Evolutionary conservation across 768 basidiomycete species (phyloP), one percentile per base, ranked within the genome.

Genomic region (Auricularia sp.): DNA sequence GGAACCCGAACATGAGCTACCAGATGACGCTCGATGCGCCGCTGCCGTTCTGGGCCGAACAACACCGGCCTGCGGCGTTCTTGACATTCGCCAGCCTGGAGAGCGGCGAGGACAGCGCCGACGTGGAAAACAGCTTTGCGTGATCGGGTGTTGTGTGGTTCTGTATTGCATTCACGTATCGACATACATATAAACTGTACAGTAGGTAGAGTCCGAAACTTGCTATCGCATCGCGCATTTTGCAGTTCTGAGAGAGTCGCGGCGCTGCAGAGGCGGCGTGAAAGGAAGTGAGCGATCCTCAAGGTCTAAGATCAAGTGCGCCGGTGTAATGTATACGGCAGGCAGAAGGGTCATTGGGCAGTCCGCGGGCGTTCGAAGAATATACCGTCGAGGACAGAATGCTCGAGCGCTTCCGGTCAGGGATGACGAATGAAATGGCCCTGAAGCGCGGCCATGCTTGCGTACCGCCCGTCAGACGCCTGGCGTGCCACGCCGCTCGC

Each of bases 401-500:
- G 4, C 1, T 29, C 29, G 29, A 59, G 34, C 16, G 56, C 56
- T 5, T 34, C 16, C 4, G 56, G 56, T 10, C 35, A 18, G 8
- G 56, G 8, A 35, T 59, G 56, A 34, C 90, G 84, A 69, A 99
- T 99, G 75, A 99, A 98, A 39, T 90, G 83, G 21, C 97, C 97
- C 71, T 99, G 97, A 66, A 99, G 77, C 43, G 90, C 86, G 39
- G 97, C 97, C 97, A 99, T 99, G 72, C 94, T 98, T 65, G 97
- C 80, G 51, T 83, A 76, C 71, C 78, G 77, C 0, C 86, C 87
- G 3, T 71, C 70, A 53, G 72, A 69, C 76, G 80, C 79, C 70
- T 87, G 84, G 16, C 74, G 74, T 58, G 77, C 72, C 6, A 95
- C 81, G 5, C 86, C 76, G 47, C 75, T 29, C 61, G 83, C 79